Base-by-base conservation (phyloP, 2,329 filamentous ascomycete genomes). In the Metarhizium humberi region DNA sequence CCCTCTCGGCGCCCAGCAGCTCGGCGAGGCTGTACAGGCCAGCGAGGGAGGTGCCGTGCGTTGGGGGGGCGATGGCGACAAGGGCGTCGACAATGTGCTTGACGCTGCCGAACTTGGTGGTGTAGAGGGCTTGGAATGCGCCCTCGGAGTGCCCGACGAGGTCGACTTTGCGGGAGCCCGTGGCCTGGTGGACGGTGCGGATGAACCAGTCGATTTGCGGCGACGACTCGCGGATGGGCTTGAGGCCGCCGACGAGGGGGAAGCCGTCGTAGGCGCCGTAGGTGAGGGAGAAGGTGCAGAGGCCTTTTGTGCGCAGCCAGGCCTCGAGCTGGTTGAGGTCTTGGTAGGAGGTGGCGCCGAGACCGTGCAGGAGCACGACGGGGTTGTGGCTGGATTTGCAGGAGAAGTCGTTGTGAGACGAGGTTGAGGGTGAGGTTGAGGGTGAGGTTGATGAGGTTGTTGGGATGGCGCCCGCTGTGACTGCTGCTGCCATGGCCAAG, bases 71-170 rank as follows among this genome's bases (percentile, higher is more conserved):
- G 43, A 61, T 56, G 46, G 61, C 60, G 18, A 63, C 56, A 36
- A 62, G 55, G n/a, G 53, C 46, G 20, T 61, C 59, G 25, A 62
- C 54, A 40, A 58, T 43, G 13, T 43, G 36, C 1, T 57, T 36
- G 16, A 61, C 50, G 32, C 56, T 57, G 2, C 42, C 25, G 50
- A 62, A 58, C 48, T 61, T 62, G 47, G 62, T 49, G 18, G 52
- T 56, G 55, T 62, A 63, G 16, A 63, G 53, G 13, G 57, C n/a
- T 51, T 60, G 60, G 45, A 63, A 59, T 29, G 45, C 62, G 30
- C 62, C 62, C 50, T 63, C 62, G 25, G 59, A 61, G 52, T 63
- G 62, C 20, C 62, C 61, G 38, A 62, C 56, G 6, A 63, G 36
- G 49, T 63, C 62, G 16, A 63, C 51, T 54, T 60, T 60, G n/a